Base-by-base conservation (phyloP, 179 eudicot species). In the Dionaea muscipula region DNA sequence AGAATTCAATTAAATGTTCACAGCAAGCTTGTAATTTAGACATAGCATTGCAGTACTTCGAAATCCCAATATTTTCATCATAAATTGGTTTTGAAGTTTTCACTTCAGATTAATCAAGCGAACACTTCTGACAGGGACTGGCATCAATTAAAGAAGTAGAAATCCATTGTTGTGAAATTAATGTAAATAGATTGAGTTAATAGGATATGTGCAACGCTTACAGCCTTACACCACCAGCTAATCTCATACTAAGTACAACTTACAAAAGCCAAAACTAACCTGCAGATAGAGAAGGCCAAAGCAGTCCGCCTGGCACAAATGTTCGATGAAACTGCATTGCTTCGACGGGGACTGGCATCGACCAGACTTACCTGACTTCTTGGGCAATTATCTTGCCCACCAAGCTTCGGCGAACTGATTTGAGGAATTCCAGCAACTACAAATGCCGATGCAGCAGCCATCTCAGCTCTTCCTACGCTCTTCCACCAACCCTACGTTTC, bases 361-460 rank as follows among this genome's bases (percentile, higher is more conserved):
- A 36, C 26, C 11, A 48, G 39, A 23, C 39, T 55, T 17, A 43
- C 9, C 31, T 53, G 40, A 72, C 51, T 58, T 21, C 53, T 38
- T n/a, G 60, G 56, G 26, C 25, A 45, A 49, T 47, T 46, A 16
- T 36, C 65, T 27, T 60, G 62, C 24, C 62, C 59, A 10, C 35
- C 61, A 49, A 56, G 37, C 44, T 60, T 71, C 39, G 62, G 53
- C 26, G 60, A 11, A 11, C 44, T 55, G 37, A 62, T 38, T 53
- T 75, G 71, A 51, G 71, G 62, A 45, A 72, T 56, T 7, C 74
- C 72, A 6, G 74, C 63, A 35, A 62, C 53, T 22, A 65, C 67
- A 45, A 68, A 49, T 35, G 71, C 74, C 20, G 80, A 57, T 24
- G 72, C 59, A 28, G 56, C 40, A 52, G 76, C 74, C 75, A 70